Base-by-base conservation (phyloP, 2,329 filamentous ascomycete genomes). In the Emmonsiellopsis sp. region DNA sequence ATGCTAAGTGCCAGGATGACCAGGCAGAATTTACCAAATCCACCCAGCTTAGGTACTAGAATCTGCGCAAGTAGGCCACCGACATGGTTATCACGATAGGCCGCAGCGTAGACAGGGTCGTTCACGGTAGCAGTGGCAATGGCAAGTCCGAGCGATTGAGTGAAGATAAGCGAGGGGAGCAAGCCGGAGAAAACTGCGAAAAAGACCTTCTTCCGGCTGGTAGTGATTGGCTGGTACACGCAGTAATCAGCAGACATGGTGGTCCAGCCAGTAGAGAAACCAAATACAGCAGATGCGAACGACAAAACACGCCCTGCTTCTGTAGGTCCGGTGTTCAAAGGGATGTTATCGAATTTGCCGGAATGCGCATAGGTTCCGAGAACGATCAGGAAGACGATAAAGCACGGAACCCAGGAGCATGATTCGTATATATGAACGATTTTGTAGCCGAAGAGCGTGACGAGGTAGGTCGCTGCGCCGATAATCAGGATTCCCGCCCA, bases 171-270 rank as follows among this genome's bases (percentile, higher is more conserved):
- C 1, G 86, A 83, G 58, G 87, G 70, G 58, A 86, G 79, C 11
- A 93, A 75, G 8, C 88, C 88, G 26, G 73, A 65, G 67, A 83
- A 87, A 32, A 86, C 87, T 65, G 82, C 83, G 55, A 80, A 61
- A 69, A 91, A 92, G 56, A 90, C 76, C 56, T 82, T 82, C 42
- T 66, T 67, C 20, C 81, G 77, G 32, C 79, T 79, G 41, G 82
- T 81, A 26, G 70, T 75, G 2, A 76, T 73, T 0, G 86, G 86
- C 62, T 90, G 87, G 69, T 91, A 91, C 50, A 89, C 85, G 20
- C 85, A 89, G 67, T 90, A 92, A 64, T 92, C 87, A 7, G 86
- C 84, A 0, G 87, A 86, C 55, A 84, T 87, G 6, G 79, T 79
- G 1, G 84, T 82, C 87, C 88, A 93, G 53, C 87, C 80, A 1